These are phyloP conservation scores for Leptodermis oblonga DNA, from an alignment of 257 asterid species.

Conservation along the genomic window DNA sequence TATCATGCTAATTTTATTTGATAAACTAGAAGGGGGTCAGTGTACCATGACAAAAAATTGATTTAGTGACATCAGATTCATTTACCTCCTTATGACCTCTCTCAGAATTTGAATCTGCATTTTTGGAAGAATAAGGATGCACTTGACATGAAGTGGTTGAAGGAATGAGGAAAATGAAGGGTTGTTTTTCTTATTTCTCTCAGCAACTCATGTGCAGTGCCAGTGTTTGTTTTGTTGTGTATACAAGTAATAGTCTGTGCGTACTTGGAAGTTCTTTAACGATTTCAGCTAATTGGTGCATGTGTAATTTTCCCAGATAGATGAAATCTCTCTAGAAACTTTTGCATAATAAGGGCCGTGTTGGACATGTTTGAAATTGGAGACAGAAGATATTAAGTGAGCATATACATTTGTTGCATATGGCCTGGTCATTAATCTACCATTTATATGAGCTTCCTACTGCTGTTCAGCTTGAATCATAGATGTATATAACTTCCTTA, in stretches of 20 bases:
- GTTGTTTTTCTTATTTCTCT: background rate
- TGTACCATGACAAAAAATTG: background rate
- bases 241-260: background rate
- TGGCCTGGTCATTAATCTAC: no score
- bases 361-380: background rate
- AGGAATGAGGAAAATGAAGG: background rate
- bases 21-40: background rate
- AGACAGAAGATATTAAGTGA: background rate
- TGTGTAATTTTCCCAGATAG: background rate
- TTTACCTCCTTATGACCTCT: background rate
- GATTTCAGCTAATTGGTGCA: background rate
- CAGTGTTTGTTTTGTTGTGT: background rate
- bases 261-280: background rate
- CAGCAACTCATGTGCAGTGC: background rate
- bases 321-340: background rate
- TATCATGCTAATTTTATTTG: background rate
- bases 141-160: background rate
- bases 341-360: background rate
- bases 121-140: background rate
- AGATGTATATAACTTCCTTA: background rate
- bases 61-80: background rate
- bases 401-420: no score
- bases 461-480: background rate
- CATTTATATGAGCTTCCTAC: background rate
- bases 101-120: background rate